Conservation (phyloP, 805 yeast genomes). For the Ascoidea rubescens region DNA sequence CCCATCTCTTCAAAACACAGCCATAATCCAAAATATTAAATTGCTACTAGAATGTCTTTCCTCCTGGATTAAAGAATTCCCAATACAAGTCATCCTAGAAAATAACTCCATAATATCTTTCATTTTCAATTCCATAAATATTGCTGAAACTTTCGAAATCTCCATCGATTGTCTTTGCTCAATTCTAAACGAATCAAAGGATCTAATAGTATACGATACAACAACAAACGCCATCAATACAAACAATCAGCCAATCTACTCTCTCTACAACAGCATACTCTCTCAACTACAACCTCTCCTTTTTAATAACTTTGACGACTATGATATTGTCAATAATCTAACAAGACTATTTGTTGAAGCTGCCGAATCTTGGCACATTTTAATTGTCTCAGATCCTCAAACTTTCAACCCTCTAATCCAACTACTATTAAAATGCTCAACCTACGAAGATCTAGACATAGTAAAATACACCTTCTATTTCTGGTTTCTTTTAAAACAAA, state of each 20-base stretch:
- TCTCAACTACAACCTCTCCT: constrained; percentile 43
- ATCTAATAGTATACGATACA: constrained; percentile 46
- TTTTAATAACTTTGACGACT: constrained; percentile 31
- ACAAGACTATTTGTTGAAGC: constrained; percentile 80
- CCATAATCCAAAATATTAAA: constrained; percentile 20
- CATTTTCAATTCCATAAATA: constrained; percentile 45
- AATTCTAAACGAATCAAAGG: constrained; percentile 70
- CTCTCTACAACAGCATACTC: constrained; percentile 47
- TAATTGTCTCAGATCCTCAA: constrained; percentile 59
- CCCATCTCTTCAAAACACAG: constrained; percentile 12
- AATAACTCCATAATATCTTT: constrained; percentile 51
- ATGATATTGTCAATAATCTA: constrained; percentile 52
- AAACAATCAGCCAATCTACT: too few relatives aligned
- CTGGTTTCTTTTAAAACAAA: constrained; percentile 74
- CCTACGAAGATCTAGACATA: constrained; percentile 72
- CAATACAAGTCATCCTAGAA: constrained; percentile 53
- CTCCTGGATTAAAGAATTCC: constrained; percentile 85
- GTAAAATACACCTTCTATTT: constrained; percentile 85
- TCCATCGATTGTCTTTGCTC: constrained; percentile 81
- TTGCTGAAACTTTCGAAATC: constrained; percentile 50
- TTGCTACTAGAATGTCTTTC: constrained; percentile 61
- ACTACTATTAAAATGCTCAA: constrained; percentile 55
- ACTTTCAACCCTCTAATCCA: constrained; percentile 63
- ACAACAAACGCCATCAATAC: constrained; percentile 17
- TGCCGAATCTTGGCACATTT: constrained; percentile 90